Evolutionary conservation across 2,329 filamentous ascomycete species (phyloP).

Genomic region (Exophiala viscosa): DNA sequence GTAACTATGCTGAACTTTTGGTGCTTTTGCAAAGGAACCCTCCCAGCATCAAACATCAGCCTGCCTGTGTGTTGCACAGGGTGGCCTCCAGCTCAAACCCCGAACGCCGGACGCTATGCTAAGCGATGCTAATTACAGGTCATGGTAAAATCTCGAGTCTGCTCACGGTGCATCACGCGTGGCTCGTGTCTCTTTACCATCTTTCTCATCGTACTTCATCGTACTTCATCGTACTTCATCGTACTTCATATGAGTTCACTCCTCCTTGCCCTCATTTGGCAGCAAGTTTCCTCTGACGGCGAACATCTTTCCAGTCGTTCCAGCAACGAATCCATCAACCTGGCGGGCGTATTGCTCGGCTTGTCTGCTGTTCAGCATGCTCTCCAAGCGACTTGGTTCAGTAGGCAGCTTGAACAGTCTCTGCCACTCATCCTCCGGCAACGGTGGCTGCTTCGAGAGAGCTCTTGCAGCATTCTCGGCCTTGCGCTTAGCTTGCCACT

Average conservation of each 20-base stretch:
- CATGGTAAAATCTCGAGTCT: neutral
- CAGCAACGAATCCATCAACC: constrained; percentile 91
- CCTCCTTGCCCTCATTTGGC: constrained; percentile 43
- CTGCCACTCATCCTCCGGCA: constrained; percentile 98
- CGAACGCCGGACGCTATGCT: constrained; percentile 3
- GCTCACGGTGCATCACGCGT: neutral
- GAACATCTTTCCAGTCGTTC: constrained; percentile 95
- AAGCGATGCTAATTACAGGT: constrained; percentile 2
- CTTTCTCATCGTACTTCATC: neutral
- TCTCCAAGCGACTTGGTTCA: constrained; percentile 88
- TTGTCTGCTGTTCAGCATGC: constrained; percentile 90
- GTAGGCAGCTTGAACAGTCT: constrained; percentile 95
- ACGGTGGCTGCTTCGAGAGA: constrained; percentile 78
- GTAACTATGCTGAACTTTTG: too few species aligned
- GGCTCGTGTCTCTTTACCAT: neutral
- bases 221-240: neutral
- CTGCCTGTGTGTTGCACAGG: neutral
- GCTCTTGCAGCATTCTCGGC: constrained; percentile 83
- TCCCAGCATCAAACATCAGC: neutral
- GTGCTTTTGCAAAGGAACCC: too few species aligned
- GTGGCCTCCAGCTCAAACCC: neutral
- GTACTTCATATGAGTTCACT: neutral
- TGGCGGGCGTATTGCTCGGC: constrained; percentile 97
- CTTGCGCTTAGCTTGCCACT: constrained; percentile 96
- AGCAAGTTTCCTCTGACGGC: constrained; percentile 72